phyloP scores from a whole-genome alignment of 179 eudicot genomes.

The Beta corolliflora region DNA sequence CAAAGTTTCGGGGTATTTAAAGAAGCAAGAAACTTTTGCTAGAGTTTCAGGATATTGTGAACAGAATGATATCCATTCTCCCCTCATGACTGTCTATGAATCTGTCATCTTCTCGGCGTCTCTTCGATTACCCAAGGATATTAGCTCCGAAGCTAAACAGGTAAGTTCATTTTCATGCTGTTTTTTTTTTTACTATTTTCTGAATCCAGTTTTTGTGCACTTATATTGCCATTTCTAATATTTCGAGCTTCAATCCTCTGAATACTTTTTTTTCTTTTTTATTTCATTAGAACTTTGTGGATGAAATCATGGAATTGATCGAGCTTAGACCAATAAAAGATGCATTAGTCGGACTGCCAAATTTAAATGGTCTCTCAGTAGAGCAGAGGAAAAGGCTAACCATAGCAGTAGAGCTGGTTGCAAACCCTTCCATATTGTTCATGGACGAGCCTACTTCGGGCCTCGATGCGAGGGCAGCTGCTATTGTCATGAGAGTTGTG shows the following conservation, averaged over 20 bases:
- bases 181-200: too few species aligned
- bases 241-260: background rate
- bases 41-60: conserved; percentile 36
- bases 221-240: background rate
- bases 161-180: background rate
- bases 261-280: background rate
- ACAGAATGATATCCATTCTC: conserved; percentile 33
- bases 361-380: conserved; percentile 30
- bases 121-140: conserved; percentile 26
- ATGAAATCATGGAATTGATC: conserved; percentile 30
- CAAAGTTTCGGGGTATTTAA: conserved; percentile 26
- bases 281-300: conserved; percentile 19
- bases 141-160: conserved; percentile 19
- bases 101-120: conserved; percentile 26
- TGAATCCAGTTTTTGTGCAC: too few species aligned
- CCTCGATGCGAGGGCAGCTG: conserved; percentile 36
- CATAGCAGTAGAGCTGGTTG: conserved; percentile 33
- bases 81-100: conserved; percentile 30
- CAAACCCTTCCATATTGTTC: conserved; percentile 33
- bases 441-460: conserved; percentile 40
- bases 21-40: conserved; percentile 33
- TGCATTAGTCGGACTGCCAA: conserved; percentile 28
- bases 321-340: conserved; percentile 29
- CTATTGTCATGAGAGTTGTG: conserved; percentile 34
- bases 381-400: conserved; percentile 32